Percentiles rank a stretch among this genome's conserved stretches.
Evolutionary conservation across 352 stramenopile genomes (phyloP).

Genomic region (Pythium dissotocum): DNA sequence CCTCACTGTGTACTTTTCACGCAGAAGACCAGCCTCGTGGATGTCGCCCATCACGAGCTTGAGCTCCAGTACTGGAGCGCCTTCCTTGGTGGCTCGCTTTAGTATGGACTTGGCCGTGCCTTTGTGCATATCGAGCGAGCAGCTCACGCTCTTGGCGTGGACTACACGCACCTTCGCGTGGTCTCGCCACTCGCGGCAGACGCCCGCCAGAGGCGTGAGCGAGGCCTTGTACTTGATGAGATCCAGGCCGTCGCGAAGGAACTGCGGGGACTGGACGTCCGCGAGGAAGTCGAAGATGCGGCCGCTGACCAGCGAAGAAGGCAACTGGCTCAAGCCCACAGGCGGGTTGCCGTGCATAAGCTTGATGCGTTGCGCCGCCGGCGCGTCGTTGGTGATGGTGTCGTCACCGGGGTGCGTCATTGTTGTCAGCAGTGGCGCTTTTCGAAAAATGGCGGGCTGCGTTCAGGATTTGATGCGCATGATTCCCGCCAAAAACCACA

Average conservation of each 20-base stretch:
- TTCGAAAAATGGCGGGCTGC: no score
- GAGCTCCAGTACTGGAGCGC: not conserved
- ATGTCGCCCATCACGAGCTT: not conserved
- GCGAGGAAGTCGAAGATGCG: not conserved
- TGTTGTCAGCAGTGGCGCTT: no score
- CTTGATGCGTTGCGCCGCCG: no score
- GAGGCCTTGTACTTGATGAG: not conserved
- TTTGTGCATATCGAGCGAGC: not conserved
- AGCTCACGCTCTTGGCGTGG: not conserved
- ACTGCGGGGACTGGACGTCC: not conserved
- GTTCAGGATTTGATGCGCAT: no score
- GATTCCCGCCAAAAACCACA: no score
- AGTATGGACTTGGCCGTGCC: not conserved
- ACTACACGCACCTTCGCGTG: not conserved
- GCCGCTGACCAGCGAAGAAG: not conserved
- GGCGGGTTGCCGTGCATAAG: no score
- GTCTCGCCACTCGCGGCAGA: not conserved
- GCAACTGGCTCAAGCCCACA: no score
- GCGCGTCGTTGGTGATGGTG: no score
- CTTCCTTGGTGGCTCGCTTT: not conserved
- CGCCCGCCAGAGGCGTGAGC: not conserved
- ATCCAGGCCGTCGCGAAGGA: not conserved
- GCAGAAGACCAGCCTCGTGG: not conserved
- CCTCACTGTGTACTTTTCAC: not conserved
- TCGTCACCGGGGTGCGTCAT: no score